Conservation (phyloP, 2,329 filamentous ascomycete genomes). For the Hypoxylon sp. region DNA sequence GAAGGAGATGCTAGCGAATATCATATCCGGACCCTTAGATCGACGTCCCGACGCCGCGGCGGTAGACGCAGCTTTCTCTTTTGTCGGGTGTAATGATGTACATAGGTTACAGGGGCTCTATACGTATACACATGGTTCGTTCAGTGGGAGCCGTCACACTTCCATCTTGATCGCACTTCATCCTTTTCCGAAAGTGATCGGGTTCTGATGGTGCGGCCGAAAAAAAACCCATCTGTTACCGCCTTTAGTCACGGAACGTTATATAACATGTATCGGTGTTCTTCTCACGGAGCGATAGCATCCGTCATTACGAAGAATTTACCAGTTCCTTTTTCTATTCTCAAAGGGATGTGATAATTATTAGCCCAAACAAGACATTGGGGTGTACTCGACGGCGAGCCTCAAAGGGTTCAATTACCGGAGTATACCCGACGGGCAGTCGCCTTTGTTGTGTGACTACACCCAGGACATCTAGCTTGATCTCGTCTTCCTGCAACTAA, state of each 20-base stretch:
- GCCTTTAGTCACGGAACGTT: not conserved
- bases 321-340: not conserved
- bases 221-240: not conserved
- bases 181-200: not conserved
- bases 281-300: not conserved
- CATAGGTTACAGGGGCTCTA: conserved; percentile 41
- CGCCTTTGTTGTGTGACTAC: not conserved
- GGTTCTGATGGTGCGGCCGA: not conserved
- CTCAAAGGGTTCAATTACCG: conserved; percentile 27
- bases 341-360: not conserved
- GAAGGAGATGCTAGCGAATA: conserved; percentile 11
- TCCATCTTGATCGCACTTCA: not conserved
- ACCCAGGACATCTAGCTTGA: conserved; percentile 11
- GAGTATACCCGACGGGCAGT: conserved; percentile 29
- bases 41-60: conserved; percentile 17
- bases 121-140: conserved; percentile 37
- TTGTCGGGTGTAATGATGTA: conserved; percentile 46
- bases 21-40: conserved; percentile 3
- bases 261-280: not conserved
- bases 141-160: conserved; percentile 10
- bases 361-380: not conserved
- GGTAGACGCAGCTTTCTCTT: conserved; percentile 41
- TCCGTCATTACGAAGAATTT: not conserved
- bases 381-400: not conserved
- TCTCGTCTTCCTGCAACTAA: conserved; percentile 3